These are phyloP conservation scores for Phaeolepiota aurea DNA, from an alignment of 768 basidiomycete genomes.

Conservation along the genomic window DNA sequence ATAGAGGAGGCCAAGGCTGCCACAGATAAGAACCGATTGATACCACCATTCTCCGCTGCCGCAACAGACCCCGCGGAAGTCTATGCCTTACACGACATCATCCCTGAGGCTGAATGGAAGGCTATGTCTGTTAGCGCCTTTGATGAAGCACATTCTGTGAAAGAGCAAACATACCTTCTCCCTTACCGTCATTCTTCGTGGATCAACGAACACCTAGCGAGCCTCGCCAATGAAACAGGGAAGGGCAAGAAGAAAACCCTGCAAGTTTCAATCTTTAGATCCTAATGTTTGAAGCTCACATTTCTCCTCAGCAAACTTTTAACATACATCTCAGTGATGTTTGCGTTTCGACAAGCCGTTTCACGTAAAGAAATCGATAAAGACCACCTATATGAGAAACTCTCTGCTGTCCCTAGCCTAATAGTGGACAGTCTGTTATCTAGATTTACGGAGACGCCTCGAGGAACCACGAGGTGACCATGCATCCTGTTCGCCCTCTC, in stretches of 20 bases:
- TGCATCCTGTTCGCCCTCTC: slow-evolving; percentile 10
- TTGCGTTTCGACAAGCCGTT: slow-evolving; percentile 52
- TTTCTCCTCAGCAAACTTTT: slow-evolving; percentile 51
- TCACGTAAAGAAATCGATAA: slow-evolving; percentile 32
- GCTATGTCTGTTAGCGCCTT: slow-evolving; percentile 52
- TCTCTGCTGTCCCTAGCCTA: slow-evolving; percentile 49
- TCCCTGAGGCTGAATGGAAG: slow-evolving; percentile 77
- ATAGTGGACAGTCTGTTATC: slow-evolving; percentile 69
- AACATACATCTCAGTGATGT: slow-evolving; percentile 77
- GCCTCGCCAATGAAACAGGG: slow-evolving; percentile 32
- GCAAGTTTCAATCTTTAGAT: slow-evolving; percentile 30
- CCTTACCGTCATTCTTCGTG: slow-evolving; percentile 59
- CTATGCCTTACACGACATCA: slow-evolving; percentile 67
- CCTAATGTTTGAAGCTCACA: not conserved
- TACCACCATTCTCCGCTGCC: slow-evolving; percentile 64
- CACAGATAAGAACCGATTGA: slow-evolving; percentile 57
- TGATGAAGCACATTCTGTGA: slow-evolving; percentile 36
- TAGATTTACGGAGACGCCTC: slow-evolving; percentile 71
- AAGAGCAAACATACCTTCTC: slow-evolving; percentile 47
- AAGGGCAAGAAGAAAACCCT: slow-evolving; percentile 52
- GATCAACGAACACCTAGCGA: slow-evolving; percentile 58
- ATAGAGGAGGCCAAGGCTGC: slow-evolving; percentile 61
- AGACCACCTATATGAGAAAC: slow-evolving; percentile 43
- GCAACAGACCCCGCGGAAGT: slow-evolving; percentile 67
- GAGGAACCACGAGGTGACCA: slow-evolving; percentile 54